These are phyloP conservation scores for Aspergillus udagawae DNA, from an alignment of 2,329 filamentous ascomycete species.

Conservation along the genomic window DNA sequence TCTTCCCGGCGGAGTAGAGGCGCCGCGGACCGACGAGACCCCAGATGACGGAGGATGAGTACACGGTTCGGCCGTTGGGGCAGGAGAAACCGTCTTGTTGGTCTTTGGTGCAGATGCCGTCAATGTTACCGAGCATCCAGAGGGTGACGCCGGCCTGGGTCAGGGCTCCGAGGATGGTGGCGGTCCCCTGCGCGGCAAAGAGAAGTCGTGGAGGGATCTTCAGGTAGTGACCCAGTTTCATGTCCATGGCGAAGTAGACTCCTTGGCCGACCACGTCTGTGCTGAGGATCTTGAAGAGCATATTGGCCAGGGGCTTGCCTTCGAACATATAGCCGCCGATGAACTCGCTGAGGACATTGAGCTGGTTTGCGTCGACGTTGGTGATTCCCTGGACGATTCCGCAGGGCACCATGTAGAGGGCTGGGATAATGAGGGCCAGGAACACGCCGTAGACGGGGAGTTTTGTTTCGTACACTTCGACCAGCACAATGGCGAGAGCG, in stretches of 20 bases:
- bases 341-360: slow-evolving; percentile 44
- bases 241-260: slow-evolving; percentile 46
- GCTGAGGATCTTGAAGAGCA: slow-evolving; percentile 43
- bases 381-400: slow-evolving; percentile 44
- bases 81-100: slow-evolving; percentile 48
- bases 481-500: slow-evolving; percentile 28
- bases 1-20: slow-evolving; percentile 45
- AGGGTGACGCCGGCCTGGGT: slow-evolving; percentile 39
- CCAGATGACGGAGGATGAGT: slow-evolving; percentile 49
- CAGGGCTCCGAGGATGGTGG: slow-evolving; percentile 46
- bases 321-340: slow-evolving; percentile 45
- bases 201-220: slow-evolving; percentile 48
- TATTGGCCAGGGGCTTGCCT: slow-evolving; percentile 43
- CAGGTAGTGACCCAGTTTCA: slow-evolving; percentile 51
- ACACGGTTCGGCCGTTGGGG: slow-evolving; percentile 47
- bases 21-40: slow-evolving; percentile 50
- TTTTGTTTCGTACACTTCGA: slow-evolving; percentile 42
- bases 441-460: slow-evolving; percentile 44
- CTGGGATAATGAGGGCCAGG: slow-evolving; percentile 39
- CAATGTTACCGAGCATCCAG: slow-evolving; percentile 40
- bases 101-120: slow-evolving; percentile 38
- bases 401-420: slow-evolving; percentile 42
- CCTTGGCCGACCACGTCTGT: slow-evolving; percentile 44
- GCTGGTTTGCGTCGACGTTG: slow-evolving; percentile 42
- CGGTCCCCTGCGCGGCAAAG: slow-evolving; percentile 48